Percentiles rank a stretch among this genome's conserved stretches.
Evolutionary conservation across 2,329 filamentous ascomycete genomes (phyloP).

Genomic region (Ceratocystis harringtonii): DNA sequence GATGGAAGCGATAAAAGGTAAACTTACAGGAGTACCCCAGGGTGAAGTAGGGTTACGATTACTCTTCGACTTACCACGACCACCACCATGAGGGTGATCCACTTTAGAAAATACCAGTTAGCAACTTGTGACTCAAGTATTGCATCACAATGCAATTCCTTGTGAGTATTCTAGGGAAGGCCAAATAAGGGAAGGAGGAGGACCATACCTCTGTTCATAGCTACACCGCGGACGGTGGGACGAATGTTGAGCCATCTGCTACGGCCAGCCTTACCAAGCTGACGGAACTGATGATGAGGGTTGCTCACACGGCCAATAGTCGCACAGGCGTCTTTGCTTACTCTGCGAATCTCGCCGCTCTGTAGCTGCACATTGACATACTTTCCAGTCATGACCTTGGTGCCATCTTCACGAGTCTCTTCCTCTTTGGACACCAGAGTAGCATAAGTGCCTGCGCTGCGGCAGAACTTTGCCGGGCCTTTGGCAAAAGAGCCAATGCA

Average conservation of each 20-base stretch:
- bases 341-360: slow-evolving; percentile 80
- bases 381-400: slow-evolving; percentile 50
- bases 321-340: slow-evolving; percentile 83
- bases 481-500: slow-evolving; percentile 67
- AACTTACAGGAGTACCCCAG: slow-evolving; percentile 84
- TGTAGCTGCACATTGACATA: slow-evolving; percentile 77
- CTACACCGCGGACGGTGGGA: slow-evolving; percentile 89
- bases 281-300: slow-evolving; percentile 73
- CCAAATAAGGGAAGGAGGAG: neutral
- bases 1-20: neutral
- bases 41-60: slow-evolving; percentile 89
- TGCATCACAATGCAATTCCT: neutral
- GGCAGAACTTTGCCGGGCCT: slow-evolving; percentile 74
- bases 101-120: slow-evolving; percentile 29
- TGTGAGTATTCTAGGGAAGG: neutral
- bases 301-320: slow-evolving; percentile 94
- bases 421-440: slow-evolving; percentile 82
- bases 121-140: neutral
- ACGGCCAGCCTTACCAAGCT: slow-evolving; percentile 88
- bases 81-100: slow-evolving; percentile 97
- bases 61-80: slow-evolving; percentile 98
- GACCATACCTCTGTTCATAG: slow-evolving; percentile 80
- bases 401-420: slow-evolving; percentile 45
- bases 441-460: slow-evolving; percentile 85
- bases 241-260: slow-evolving; percentile 87